Evolutionary conservation across 345 rosid genomes (phyloP).

Genomic region (Cardiospermum halicacabum): DNA sequence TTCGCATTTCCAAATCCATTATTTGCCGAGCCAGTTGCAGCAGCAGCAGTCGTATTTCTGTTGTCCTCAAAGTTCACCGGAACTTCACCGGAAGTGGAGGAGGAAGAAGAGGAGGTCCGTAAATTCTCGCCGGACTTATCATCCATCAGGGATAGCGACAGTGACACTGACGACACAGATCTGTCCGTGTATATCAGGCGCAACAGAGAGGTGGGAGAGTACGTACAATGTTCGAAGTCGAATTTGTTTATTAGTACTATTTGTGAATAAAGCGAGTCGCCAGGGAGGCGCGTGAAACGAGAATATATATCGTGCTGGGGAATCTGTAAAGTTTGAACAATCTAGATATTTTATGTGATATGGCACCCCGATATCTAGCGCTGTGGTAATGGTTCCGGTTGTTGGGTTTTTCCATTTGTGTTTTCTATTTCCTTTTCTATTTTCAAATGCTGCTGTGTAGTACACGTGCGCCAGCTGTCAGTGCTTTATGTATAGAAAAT

Average conservation of each 20-base stretch:
- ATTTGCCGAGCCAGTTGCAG: conserved; percentile 20
- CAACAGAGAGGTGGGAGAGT: background rate
- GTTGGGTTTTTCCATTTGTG: too few species aligned
- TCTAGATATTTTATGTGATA: conserved; percentile 1
- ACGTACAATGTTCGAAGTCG: background rate
- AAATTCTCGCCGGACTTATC: conserved; percentile 41
- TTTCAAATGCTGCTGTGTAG: background rate
- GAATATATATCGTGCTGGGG: background rate
- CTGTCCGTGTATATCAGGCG: conserved; percentile 14
- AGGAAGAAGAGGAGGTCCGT: conserved; percentile 33
- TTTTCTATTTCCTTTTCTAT: too few species aligned
- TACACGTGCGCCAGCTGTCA: background rate
- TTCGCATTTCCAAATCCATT: conserved; percentile 30
- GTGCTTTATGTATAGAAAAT: background rate
- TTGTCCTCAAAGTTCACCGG: conserved; percentile 30
- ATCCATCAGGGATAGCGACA: conserved; percentile 28
- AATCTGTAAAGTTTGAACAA: background rate
- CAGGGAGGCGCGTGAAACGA: conserved; percentile 9
- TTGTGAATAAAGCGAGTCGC: conserved; percentile 17
- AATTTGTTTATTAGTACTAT: background rate
- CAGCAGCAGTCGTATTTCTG: conserved; percentile 24
- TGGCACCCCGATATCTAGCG: conserved; percentile 10
- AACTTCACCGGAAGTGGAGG: conserved; percentile 36
- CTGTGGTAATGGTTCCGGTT: background rate
- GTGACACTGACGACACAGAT: conserved; percentile 40